Percentiles rank a stretch among this genome's conserved stretches.
Conservation (phyloP, 176 grass and related monocot species). For the Thinopyrum elongatum region DNA sequence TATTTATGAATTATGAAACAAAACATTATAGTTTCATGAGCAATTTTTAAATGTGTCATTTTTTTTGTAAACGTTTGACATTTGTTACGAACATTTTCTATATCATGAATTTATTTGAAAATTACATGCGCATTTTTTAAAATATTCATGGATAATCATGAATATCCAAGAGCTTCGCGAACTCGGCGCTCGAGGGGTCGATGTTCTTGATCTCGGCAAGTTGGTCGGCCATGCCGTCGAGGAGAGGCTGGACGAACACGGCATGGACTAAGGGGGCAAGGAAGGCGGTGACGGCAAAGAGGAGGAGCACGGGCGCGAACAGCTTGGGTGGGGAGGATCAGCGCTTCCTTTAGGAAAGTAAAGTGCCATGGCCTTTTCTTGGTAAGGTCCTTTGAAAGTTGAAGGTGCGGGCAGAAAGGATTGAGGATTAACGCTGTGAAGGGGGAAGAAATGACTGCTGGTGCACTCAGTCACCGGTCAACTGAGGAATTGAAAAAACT, state of each 20-base stretch:
- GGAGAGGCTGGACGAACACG: not conserved
- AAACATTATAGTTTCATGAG: too few relatives aligned
- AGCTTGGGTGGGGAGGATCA: slow-evolving; percentile 25
- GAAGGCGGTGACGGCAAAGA: not conserved
- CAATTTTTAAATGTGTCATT: too few relatives aligned
- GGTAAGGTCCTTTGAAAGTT: too few relatives aligned
- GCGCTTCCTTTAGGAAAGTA: slow-evolving; percentile 12
- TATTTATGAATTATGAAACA: too few relatives aligned
- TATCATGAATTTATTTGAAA: too few relatives aligned
- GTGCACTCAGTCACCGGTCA: too few relatives aligned
- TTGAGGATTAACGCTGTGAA: not conserved
- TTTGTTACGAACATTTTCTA: too few relatives aligned
- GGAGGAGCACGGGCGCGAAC: slow-evolving; percentile 8
- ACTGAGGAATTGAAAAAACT: not conserved
- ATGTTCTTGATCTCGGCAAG: not conserved
- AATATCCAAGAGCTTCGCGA: too few relatives aligned
- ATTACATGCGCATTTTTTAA: too few relatives aligned
- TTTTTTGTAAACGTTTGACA: too few relatives aligned
- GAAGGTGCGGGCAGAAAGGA: not conserved
- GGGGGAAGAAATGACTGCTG: not conserved
- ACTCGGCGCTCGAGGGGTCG: not conserved
- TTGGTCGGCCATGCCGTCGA: not conserved
- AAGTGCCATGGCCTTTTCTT: slow-evolving; percentile 5
- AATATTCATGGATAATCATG: too few relatives aligned
- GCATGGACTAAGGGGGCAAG: not conserved